phyloP scores from a whole-genome alignment of 495 filamentous ascomycete genomes.

The Diplogelasinospora grovesii region DNA sequence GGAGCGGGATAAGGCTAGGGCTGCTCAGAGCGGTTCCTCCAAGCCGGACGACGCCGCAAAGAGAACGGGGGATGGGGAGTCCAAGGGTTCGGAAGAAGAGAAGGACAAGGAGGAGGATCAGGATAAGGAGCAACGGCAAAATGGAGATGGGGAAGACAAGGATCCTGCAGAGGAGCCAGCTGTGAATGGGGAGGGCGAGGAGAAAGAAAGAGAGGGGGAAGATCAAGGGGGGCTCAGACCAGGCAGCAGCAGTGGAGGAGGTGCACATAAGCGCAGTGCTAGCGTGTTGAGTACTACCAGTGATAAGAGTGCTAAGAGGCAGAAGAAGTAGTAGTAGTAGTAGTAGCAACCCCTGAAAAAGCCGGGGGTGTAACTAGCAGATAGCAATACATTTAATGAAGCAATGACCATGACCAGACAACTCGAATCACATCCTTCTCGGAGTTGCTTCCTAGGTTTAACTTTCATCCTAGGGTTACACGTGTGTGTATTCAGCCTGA shows the following conservation, averaged over 20 bases:
- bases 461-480: too few species aligned
- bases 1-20: constrained; percentile 47
- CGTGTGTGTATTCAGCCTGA: too few species aligned
- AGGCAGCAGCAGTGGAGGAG: constrained; percentile 28
- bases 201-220: constrained; percentile 9
- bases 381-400: background rate
- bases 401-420: background rate
- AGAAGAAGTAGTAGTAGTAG: constrained; percentile 51
- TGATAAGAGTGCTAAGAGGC: constrained; percentile 65
- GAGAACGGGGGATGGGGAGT: too few species aligned
- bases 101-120: constrained; percentile 4
- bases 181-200: constrained; percentile 8
- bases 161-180: too few species aligned
- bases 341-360: background rate
- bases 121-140: background rate
- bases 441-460: too few species aligned
- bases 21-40: constrained; percentile 10
- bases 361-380: background rate
- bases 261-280: constrained; percentile 64
- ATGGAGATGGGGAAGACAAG: background rate
- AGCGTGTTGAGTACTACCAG: constrained; percentile 64
- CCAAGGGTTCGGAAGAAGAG: constrained; percentile 7
- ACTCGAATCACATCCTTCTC: background rate
- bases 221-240: constrained; percentile 18
- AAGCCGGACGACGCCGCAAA: constrained; percentile 3